Conservation (phyloP, 2,329 filamentous ascomycete species). For the Dactylellina drechsleri region DNA sequence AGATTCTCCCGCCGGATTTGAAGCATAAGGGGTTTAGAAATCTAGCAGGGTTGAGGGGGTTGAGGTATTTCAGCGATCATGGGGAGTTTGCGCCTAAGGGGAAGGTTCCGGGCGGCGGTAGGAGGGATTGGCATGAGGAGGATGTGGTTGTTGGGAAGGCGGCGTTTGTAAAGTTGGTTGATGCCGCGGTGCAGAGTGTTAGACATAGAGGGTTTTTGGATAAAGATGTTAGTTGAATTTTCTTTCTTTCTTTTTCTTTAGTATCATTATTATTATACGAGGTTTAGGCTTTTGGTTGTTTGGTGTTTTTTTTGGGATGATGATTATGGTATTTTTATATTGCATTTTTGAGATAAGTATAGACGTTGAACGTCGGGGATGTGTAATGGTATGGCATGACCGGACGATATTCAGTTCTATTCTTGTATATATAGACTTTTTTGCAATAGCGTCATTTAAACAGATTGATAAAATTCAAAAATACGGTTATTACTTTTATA, state of each 20-base stretch:
- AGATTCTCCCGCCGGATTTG: constrained; percentile 63
- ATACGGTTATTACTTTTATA: no score
- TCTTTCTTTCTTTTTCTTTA: background rate
- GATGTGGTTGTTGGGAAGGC: constrained; percentile 58
- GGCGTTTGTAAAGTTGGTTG: constrained; percentile 58
- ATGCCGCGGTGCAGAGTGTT: constrained; percentile 55
- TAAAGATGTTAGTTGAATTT: constrained; percentile 25
- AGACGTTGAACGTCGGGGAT: no score
- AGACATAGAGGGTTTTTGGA: constrained; percentile 44
- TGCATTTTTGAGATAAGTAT: no score
- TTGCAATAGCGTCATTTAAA: no score
- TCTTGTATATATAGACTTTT: no score
- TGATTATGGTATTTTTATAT: no score
- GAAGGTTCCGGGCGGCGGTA: background rate
- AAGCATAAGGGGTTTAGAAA: constrained; percentile 63
- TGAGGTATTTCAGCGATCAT: constrained; percentile 62
- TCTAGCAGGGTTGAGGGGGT: constrained; percentile 61
- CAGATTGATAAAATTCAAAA: no score
- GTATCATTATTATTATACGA: no score
- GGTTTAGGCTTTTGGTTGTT: no score
- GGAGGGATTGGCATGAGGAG: constrained; percentile 57
- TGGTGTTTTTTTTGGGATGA: no score
- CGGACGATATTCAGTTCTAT: no score
- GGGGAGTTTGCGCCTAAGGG: constrained; percentile 52
- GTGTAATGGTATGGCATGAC: no score